These are phyloP conservation scores for Galerina sulciceps DNA, from an alignment of 768 basidiomycete genomes.

Conservation along the genomic window DNA sequence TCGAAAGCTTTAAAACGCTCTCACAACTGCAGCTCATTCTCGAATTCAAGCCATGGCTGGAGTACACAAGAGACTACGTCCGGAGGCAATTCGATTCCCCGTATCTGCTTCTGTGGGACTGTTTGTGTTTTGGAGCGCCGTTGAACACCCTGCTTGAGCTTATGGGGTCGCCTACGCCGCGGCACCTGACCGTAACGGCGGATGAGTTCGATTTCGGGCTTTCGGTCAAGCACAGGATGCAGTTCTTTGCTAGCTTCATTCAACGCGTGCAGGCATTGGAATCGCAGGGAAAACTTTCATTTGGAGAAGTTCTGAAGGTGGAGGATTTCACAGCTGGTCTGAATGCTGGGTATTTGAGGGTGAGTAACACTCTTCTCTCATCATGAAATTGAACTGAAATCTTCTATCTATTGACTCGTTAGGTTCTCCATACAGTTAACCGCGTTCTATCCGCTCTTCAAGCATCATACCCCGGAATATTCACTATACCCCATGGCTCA, in stretches of 20 bases:
- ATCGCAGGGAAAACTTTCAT: constrained; percentile 34
- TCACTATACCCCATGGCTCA: constrained; percentile 30
- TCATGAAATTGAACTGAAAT: not conserved
- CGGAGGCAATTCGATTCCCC: constrained; percentile 29
- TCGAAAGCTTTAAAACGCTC: constrained; percentile 38
- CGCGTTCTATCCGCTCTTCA: constrained; percentile 38
- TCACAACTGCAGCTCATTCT: constrained; percentile 41
- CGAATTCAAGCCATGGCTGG: constrained; percentile 41
- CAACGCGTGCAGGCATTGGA: constrained; percentile 38
- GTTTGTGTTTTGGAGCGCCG: constrained; percentile 40
- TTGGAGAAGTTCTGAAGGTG: constrained; percentile 42
- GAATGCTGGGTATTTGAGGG: constrained; percentile 37
- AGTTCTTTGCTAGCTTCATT: constrained; percentile 38
- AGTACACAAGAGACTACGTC: constrained; percentile 29
- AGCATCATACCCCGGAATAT: constrained; percentile 40
- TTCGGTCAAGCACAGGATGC: constrained; percentile 30
- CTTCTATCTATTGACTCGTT: not conserved
- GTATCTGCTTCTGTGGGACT: constrained; percentile 37
- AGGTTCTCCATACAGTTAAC: constrained; percentile 41
- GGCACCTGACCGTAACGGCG: constrained; percentile 27
- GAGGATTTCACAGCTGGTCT: constrained; percentile 39
- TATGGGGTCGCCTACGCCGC: constrained; percentile 38
- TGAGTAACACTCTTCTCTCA: constrained; percentile 16
- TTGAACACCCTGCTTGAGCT: constrained; percentile 39
- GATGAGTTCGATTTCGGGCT: constrained; percentile 35